Evolutionary conservation across 345 rosid genomes (phyloP).

Genomic region (Eucalyptus polyanthemos): DNA sequence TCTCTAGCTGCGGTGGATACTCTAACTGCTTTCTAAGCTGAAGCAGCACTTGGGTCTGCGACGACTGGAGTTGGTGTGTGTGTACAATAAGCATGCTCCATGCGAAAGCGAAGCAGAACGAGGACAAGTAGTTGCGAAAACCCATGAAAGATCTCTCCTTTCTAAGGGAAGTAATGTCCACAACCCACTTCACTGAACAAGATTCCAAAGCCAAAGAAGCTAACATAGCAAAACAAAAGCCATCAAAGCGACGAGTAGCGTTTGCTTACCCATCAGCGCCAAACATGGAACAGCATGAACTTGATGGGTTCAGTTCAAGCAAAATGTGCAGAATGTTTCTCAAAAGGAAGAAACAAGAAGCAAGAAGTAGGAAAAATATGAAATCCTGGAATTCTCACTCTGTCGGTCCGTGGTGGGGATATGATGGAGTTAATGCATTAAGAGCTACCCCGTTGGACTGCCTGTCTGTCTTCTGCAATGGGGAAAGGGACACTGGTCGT

Average conservation of each 20-base stretch:
- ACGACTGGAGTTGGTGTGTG: constrained; percentile 34
- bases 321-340: neutral
- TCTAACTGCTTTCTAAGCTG: constrained; percentile 84
- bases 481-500: neutral
- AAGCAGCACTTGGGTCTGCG: constrained; percentile 52
- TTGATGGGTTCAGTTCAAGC: neutral
- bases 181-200: neutral
- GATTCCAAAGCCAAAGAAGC: neutral
- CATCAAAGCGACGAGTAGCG: neutral
- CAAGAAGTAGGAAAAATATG: neutral
- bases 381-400: neutral
- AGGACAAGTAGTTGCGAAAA: neutral
- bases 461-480: neutral
- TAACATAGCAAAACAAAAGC: neutral
- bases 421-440: neutral
- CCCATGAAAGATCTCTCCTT: neutral
- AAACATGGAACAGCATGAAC: neutral
- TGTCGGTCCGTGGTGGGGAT: neutral
- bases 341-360: neutral
- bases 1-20: constrained; percentile 55
- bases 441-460: neutral
- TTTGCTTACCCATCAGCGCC: neutral
- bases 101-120: neutral
- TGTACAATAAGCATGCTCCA: neutral
- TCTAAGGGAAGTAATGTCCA: neutral